Evolutionary conservation across 176 grass and related monocot genomes (phyloP), one percentile per base, ranked within the genome.

Genomic region (Hsuehochloa calcarea): DNA sequence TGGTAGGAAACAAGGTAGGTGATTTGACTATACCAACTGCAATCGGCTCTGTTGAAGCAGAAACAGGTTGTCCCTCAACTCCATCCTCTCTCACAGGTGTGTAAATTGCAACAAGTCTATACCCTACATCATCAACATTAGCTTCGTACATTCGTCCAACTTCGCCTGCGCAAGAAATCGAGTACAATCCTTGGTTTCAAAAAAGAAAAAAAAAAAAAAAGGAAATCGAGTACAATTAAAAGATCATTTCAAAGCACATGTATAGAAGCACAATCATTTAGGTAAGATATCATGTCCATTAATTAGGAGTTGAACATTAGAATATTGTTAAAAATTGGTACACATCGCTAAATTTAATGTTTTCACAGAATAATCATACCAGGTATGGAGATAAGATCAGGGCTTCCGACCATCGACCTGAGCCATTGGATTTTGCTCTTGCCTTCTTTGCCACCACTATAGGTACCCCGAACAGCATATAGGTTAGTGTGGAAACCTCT

Each of bases 401-500:
- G 96, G 70, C 96, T 99, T 88, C 93, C 96, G 38, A 96, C 91
- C 93, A 96, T 94, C 10, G 96, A 91, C 76, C 91, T 95, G 23
- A 98, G 90, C 96, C 96, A 98, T 61, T 98, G 96, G 72, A 98
- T 95, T 89, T 85, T 93, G 88, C 91, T 95, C 82, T 98, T 96
- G 78, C 91, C 96, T 92, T 98, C 96, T 90, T 90, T 98, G 65
- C 96, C 96, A 67, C 96, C 96, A 16, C 70, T 92, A 83, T 98
- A 98, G 41, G 47, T 90, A 77, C 93, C 86, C 78, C 69, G 67
- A 77, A 98, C 88, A 78, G 93, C 82, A 84, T 98, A 95, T 58
- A 95, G 77, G 74, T 98, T 95, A 67, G 96, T 96, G 75, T 99
- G 93, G 84, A 91, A 99, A 76, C 96, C 96, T 89, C 91, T 99